Conservation (phyloP, 2,329 filamentous ascomycete genomes). For the Teratosphaeria pseudoeucalypti region DNA sequence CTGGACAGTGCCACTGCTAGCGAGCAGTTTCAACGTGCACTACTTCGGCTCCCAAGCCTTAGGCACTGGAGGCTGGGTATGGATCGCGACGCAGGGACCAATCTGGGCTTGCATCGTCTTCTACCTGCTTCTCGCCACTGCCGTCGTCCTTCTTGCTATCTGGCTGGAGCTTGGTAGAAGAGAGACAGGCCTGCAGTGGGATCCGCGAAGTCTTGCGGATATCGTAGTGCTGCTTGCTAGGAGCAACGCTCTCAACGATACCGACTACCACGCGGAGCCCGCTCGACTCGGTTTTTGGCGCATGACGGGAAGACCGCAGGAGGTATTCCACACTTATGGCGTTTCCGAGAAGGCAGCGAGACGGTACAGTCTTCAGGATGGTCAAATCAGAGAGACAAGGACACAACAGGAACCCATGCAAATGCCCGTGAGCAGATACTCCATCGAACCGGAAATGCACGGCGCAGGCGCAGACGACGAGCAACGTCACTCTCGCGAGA, state of each 20-base stretch:
- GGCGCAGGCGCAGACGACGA: conserved; percentile 22
- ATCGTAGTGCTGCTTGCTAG: conserved; percentile 66
- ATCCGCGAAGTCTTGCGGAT: conserved; percentile 71
- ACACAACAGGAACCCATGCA: neutral
- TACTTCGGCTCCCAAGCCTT: conserved; percentile 44
- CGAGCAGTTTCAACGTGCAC: conserved; percentile 60
- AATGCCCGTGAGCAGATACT: neutral
- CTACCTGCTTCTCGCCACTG: conserved; percentile 57
- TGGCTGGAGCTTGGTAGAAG: conserved; percentile 45
- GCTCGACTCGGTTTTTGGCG: conserved; percentile 76
- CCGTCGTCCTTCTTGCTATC: conserved; percentile 48
- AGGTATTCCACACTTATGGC: conserved; percentile 74
- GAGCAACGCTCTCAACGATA: conserved; percentile 61
- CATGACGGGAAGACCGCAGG: conserved; percentile 51
- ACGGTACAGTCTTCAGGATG: conserved; percentile 41
- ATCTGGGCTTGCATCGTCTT: conserved; percentile 68
- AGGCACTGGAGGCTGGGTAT: conserved; percentile 56
- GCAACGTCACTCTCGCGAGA: conserved; percentile 35
- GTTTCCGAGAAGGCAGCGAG: conserved; percentile 45
- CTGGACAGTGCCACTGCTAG: conserved; percentile 72
- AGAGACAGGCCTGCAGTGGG: conserved; percentile 73
- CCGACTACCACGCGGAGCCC: conserved; percentile 39
- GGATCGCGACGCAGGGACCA: conserved; percentile 67
- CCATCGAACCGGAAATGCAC: neutral
- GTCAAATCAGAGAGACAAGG: conserved; percentile 37